These are phyloP conservation scores for Fraxinus dipetala DNA, from an alignment of 305 asterid genomes.

Conservation along the genomic window DNA sequence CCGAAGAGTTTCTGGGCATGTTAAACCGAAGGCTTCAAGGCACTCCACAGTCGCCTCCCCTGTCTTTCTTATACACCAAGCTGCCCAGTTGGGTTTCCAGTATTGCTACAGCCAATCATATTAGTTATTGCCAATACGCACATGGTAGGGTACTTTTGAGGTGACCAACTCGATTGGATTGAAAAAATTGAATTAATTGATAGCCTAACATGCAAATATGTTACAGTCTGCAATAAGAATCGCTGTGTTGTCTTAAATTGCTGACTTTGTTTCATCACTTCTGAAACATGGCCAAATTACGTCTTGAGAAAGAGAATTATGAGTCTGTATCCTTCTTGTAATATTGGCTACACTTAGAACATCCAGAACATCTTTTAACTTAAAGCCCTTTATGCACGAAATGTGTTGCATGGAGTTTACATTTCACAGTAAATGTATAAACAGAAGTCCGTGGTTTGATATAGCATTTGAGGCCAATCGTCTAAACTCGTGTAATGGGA, in stretches of 20 bases:
- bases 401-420: not conserved
- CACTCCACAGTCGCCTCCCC: conserved; percentile 93
- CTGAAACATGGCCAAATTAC: not conserved
- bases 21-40: conserved; percentile 74
- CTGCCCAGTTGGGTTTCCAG: conserved; percentile 85
- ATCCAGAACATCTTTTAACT: not conserved
- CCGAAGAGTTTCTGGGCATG: conserved; percentile 83
- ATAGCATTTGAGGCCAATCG: not conserved
- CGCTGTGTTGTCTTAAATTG: not conserved
- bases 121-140: conserved; percentile 90
- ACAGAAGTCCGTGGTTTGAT: not conserved
- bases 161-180: conserved; percentile 75
- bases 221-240: too few species aligned
- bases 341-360: not conserved
- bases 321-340: not conserved
- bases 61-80: conserved; percentile 59
- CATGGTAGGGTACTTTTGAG: conserved; percentile 42
- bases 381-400: not conserved
- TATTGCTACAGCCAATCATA: conserved; percentile 84
- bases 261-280: not conserved
- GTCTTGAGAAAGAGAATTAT: not conserved
- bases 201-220: not conserved
- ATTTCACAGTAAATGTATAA: not conserved
- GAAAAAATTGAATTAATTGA: conserved; percentile 90
- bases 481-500: not conserved